Percentiles rank a stretch among this genome's conserved stretches.
These are phyloP conservation scores for Teunomyces gatunensis DNA, from an alignment of 805 yeast genomes.

Conservation along the genomic window DNA sequence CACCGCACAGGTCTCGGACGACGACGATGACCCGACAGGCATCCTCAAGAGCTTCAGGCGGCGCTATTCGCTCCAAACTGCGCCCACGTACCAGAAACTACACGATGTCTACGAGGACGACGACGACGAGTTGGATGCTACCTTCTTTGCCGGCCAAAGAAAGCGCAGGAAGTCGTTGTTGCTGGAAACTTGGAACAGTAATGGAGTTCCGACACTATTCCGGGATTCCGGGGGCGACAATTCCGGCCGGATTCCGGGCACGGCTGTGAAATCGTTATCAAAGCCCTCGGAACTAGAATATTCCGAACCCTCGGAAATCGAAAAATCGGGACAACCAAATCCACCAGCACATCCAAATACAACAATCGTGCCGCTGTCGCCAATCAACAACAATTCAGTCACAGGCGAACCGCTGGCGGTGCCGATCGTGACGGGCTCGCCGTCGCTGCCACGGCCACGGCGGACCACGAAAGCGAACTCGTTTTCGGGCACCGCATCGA, in stretches of 20 bases:
- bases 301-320: background rate
- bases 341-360: background rate
- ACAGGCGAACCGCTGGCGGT: background rate
- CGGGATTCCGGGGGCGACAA: background rate
- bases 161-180: constrained; percentile 2
- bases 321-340: background rate
- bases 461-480: constrained; percentile 1
- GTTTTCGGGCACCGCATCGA: constrained; percentile 2
- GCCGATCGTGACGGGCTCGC: background rate
- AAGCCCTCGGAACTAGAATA: background rate
- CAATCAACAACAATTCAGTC: background rate
- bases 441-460: background rate
- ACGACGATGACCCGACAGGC: constrained; percentile 29
- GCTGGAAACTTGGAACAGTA: background rate
- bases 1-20: constrained; percentile 4
- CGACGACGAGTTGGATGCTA: background rate
- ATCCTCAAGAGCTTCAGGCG: constrained; percentile 17
- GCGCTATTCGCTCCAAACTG: constrained; percentile 3
- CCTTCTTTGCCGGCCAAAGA: background rate
- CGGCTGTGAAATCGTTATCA: background rate
- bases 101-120: constrained; percentile 1
- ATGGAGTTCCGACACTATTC: constrained; percentile 1
- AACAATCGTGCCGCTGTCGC: background rate
- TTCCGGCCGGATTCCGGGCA: background rate
- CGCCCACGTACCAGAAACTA: constrained; percentile 1